Evolutionary conservation across 2,329 filamentous ascomycete species (phyloP), one percentile per base, ranked within the genome.

Genomic region (Seiridium cupressi): DNA sequence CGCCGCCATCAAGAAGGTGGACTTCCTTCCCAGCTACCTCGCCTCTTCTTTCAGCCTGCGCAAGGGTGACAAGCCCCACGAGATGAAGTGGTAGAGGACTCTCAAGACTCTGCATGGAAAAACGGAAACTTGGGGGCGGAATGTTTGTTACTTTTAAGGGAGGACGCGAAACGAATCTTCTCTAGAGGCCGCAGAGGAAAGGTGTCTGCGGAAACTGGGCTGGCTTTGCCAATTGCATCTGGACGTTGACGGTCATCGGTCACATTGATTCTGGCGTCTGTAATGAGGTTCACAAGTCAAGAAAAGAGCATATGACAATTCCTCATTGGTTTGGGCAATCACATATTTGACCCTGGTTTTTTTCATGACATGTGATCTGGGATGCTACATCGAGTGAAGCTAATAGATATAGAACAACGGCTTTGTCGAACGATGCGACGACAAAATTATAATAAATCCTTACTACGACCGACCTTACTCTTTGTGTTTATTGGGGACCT

Each of bases 11-110:
- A 98, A 98, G 91, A 97, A 98, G 89, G 93, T 96, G 81, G 90
- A 93, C 72, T 85, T 94, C 82, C 91, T 99, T 74, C 82, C 88
- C 78, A 92, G 89, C 84, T 99, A 99, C 89, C 92, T 99, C 74
- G 87, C 87, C 77, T 92, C 90, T 81, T 92, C 90, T 79, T 99
- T 99, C 91, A 96, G 91, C 89, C 89, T 99, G 82, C 91, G 94
- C 84, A 97, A 93, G 87, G 95, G 95, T 77, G 94, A 99, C 88
- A 93, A 94, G 90, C 95, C 95, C 83, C 95, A 99, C 85, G 92
- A 96, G 89, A 98, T 99, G 95, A 91, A 92, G 84, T 99, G 94
- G 89, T 99, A 97, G 83, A 60, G 44, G 34, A 36, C 42, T 40
- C 18, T 40, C 34, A 38, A 46, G 35, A 59, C 34, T 47, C n/a